A percentile compares a stretch with the other conserved stretches of the same genome.
These are phyloP conservation scores for Ganoderma sinense DNA, from an alignment of 1,284 basidiomycete species.

Conservation along the genomic window DNA sequence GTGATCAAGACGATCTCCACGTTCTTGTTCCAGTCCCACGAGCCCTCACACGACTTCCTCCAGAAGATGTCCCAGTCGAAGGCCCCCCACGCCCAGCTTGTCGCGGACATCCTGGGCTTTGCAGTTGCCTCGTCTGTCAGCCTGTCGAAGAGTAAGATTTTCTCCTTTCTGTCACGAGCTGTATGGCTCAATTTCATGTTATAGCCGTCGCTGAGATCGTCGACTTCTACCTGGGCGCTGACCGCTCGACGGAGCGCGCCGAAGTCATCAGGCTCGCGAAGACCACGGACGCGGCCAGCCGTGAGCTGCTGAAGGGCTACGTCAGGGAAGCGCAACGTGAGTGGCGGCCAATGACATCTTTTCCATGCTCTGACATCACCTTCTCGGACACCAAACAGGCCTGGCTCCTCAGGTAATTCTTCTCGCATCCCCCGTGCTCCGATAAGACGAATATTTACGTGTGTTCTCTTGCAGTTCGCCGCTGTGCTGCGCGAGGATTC, in stretches of 20 bases:
- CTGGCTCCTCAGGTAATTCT: constrained; percentile 6
- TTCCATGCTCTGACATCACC: background rate
- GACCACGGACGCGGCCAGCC: constrained; percentile 44
- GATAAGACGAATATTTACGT: constrained; percentile 14
- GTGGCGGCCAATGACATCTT: constrained; percentile 28
- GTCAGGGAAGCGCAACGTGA: constrained; percentile 60
- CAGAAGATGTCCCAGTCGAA: constrained; percentile 49
- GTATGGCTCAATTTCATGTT: background rate
- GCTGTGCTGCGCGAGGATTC: constrained; percentile 55
- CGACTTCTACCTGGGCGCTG: constrained; percentile 66
- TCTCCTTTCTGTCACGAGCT: constrained; percentile 44
- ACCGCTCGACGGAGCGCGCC: constrained; percentile 46
- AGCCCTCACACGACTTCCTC: constrained; percentile 53
- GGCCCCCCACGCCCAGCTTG: constrained; percentile 49
- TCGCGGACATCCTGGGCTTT: constrained; percentile 55
- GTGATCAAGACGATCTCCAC: constrained; percentile 16
- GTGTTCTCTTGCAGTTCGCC: constrained; percentile 43
- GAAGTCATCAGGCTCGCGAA: constrained; percentile 52
- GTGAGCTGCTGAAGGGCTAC: constrained; percentile 54
- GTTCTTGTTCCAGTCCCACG: constrained; percentile 38
- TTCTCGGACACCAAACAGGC: background rate
- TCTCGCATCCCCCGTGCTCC: background rate
- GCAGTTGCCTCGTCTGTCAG: constrained; percentile 56
- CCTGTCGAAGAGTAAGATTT: constrained; percentile 51
- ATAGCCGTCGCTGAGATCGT: constrained; percentile 61